These are phyloP conservation scores for Apiotrichum porosum DNA, from an alignment of 1,284 basidiomycete species.

Conservation along the genomic window DNA sequence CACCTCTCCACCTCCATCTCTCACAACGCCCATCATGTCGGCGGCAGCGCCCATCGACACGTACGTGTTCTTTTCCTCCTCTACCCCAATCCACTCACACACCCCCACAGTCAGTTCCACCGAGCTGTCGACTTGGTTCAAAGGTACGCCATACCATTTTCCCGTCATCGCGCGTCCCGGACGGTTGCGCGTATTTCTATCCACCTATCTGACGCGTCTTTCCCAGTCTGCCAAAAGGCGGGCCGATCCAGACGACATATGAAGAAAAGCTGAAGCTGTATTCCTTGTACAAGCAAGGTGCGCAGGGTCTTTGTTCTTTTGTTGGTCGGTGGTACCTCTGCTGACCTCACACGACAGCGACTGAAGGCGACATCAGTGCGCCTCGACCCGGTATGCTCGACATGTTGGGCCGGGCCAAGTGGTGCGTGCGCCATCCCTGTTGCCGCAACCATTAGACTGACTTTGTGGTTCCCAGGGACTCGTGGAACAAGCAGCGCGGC, in stretches of 20 bases:
- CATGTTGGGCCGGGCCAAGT: constrained; percentile 90
- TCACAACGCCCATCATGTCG: constrained; percentile 5
- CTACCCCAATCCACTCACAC: neutral
- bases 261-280: constrained; percentile 96
- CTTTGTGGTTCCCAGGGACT: constrained; percentile 81
- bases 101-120: constrained; percentile 65
- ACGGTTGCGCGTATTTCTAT: too few relatives aligned
- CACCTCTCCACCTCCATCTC: neutral
- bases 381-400: constrained; percentile 51
- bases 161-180: neutral
- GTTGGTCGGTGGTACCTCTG: neutral
- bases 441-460: neutral
- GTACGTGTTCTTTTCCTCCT: constrained; percentile 14
- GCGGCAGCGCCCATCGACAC: constrained; percentile 22
- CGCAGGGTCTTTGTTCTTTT: constrained; percentile 12
- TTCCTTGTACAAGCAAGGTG: constrained; percentile 91
- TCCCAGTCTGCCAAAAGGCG: constrained; percentile 77
- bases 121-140: constrained; percentile 93
- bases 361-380: constrained; percentile 39
- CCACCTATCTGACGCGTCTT: neutral
- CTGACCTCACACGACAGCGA: constrained; percentile 22
- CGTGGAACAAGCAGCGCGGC: constrained; percentile 88
- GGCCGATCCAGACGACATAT: constrained; percentile 93
- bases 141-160: constrained; percentile 29
- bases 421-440: constrained; percentile 53